phyloP scores from a whole-genome alignment of 805 yeast species.

The Jamesozyma spencerorum region DNA sequence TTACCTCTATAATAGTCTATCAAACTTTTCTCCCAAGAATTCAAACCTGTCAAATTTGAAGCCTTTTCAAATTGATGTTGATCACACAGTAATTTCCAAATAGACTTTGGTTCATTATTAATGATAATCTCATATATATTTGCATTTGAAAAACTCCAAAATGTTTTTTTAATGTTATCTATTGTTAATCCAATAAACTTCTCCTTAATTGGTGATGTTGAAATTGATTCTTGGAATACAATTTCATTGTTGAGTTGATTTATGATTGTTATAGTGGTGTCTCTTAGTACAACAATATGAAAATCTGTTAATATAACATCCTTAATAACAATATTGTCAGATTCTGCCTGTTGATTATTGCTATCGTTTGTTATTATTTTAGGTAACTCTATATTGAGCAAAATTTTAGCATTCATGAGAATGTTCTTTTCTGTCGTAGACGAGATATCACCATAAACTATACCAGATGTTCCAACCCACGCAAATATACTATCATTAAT shows the following conservation, averaged over 20 bases:
- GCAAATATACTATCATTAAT: constrained; percentile 30
- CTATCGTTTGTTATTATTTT: constrained; percentile 26
- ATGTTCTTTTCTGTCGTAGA: constrained; percentile 7
- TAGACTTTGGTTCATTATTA: constrained; percentile 57
- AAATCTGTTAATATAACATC: constrained; percentile 43
- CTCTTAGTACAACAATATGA: constrained; percentile 43
- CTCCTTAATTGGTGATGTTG: constrained; percentile 29
- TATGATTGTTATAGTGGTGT: constrained; percentile 34
- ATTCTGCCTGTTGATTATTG: no score
- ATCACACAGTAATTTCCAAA: constrained; percentile 60
- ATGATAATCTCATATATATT: constrained; percentile 65
- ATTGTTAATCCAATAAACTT: constrained; percentile 38
- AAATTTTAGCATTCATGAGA: constrained; percentile 31
- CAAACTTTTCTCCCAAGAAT: constrained; percentile 36
- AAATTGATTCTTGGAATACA: constrained; percentile 35
- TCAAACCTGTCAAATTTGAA: constrained; percentile 32
- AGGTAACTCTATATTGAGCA: constrained; percentile 31
- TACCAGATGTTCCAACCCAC: constrained; percentile 41
- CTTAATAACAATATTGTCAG: constrained; percentile 17
- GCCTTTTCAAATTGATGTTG: constrained; percentile 58
- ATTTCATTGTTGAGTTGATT: constrained; percentile 45
- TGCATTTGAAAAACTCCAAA: constrained; percentile 61
- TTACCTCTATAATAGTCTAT: constrained; percentile 50
- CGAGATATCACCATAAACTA: constrained; percentile 33
- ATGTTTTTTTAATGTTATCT: constrained; percentile 46